Evolutionary conservation across 202 grass and related monocot species (phyloP).

Genomic region (Digitaria exilis): DNA sequence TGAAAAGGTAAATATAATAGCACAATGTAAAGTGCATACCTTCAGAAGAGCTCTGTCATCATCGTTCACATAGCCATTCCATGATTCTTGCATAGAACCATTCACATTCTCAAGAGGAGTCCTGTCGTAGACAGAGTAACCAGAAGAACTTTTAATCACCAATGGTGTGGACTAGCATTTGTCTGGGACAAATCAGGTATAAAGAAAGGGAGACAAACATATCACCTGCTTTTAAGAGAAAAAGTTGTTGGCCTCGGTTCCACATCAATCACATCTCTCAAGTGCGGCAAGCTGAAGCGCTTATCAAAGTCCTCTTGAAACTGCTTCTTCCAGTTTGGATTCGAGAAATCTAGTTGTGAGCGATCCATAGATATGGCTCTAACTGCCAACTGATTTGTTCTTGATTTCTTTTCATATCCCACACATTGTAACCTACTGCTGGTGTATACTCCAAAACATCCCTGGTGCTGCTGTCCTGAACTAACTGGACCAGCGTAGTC

Average conservation of each 20-base stretch:
- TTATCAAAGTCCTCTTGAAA: constrained; percentile 79
- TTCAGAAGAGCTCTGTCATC: constrained; percentile 95
- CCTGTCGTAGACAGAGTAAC: constrained; percentile 47
- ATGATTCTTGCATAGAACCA: constrained; percentile 49
- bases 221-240: constrained; percentile 82
- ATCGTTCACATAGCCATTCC: constrained; percentile 95
- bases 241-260: constrained; percentile 84
- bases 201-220: constrained; percentile 2
- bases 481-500: constrained; percentile 37
- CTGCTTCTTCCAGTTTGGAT: constrained; percentile 79
- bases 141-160: constrained; percentile 4
- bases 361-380: constrained; percentile 48
- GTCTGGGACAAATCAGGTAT: background rate
- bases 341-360: constrained; percentile 55
- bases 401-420: constrained; percentile 31
- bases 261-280: constrained; percentile 78
- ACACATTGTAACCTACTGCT: constrained; percentile 16
- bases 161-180: constrained; percentile 17
- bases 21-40: constrained; percentile 42
- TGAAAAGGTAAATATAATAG: constrained; percentile 6
- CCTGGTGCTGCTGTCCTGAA: constrained; percentile 17
- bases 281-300: constrained; percentile 84
- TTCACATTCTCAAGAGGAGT: constrained; percentile 58
- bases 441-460: background rate
- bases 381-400: constrained; percentile 26